Evolutionary conservation across 257 asterid species (phyloP).

Genomic region (Solanum medicagineum): DNA sequence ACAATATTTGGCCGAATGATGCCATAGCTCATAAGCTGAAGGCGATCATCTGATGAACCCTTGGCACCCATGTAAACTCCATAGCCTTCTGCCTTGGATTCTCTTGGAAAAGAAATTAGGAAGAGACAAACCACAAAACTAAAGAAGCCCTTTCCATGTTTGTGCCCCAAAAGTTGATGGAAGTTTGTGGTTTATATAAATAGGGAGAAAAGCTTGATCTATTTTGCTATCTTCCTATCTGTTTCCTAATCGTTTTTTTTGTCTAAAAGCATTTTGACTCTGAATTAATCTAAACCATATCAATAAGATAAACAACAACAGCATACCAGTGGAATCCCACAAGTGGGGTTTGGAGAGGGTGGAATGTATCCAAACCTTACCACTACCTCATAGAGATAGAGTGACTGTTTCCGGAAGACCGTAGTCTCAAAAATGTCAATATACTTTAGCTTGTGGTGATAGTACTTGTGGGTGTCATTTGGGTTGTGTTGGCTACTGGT

Average conservation of each 20-base stretch:
- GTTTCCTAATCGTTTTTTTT: neutral
- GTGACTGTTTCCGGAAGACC: too few relatives aligned
- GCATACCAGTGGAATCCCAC: too few relatives aligned
- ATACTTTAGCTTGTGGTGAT: neutral
- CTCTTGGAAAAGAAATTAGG: neutral
- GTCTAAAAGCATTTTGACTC: neutral
- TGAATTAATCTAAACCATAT: neutral
- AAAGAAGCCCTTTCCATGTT: constrained; percentile 23
- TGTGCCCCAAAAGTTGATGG: neutral
- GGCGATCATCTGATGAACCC: constrained; percentile 15
- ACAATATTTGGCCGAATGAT: neutral
- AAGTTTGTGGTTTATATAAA: neutral
- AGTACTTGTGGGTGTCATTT: neutral
- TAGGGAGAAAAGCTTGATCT: neutral
- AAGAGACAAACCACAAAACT: neutral
- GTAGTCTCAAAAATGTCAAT: too few relatives aligned
- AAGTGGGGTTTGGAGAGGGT: too few relatives aligned
- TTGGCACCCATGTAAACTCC: constrained; percentile 71
- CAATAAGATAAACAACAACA: too few relatives aligned
- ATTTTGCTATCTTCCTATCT: neutral
- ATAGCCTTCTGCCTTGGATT: constrained; percentile 10
- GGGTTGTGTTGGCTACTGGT: neutral
- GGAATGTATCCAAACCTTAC: too few relatives aligned
- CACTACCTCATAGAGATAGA: too few relatives aligned
- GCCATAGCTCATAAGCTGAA: constrained; percentile 24